Percentiles rank a stretch among this genome's conserved stretches.
Conservation (phyloP, 257 asterid genomes). For the Catharanthus roseus region DNA sequence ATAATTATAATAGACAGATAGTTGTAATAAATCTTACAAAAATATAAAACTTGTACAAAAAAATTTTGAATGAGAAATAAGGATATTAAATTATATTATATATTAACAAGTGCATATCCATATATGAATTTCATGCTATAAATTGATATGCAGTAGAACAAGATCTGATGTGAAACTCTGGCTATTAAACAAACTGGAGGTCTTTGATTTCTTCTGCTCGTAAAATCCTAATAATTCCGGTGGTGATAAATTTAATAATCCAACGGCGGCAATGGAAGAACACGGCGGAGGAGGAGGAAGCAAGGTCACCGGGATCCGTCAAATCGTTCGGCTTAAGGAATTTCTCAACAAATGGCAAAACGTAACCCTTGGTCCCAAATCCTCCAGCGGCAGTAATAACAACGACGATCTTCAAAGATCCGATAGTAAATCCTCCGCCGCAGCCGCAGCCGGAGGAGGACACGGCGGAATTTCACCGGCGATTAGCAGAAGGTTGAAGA, state of each 20-base stretch:
- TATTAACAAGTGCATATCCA: neutral
- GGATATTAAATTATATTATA: neutral
- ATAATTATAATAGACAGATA: too few species aligned
- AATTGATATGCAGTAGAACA: slow-evolving; percentile 29
- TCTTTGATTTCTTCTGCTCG: slow-evolving; percentile 9
- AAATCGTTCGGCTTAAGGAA: slow-evolving; percentile 68
- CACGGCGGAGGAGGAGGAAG: slow-evolving; percentile 36
- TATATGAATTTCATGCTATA: too few species aligned
- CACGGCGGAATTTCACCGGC: slow-evolving; percentile 37
- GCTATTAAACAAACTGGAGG: slow-evolving; percentile 17
- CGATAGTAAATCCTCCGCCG: neutral
- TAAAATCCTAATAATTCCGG: slow-evolving; percentile 18
- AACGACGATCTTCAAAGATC: slow-evolving; percentile 11
- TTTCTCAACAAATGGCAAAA: slow-evolving; percentile 65
- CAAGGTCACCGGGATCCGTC: slow-evolving; percentile 61
- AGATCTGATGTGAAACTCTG: slow-evolving; percentile 39
- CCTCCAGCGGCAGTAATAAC: neutral
- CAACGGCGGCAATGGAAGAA: slow-evolving; percentile 42
- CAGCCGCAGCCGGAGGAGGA: neutral
- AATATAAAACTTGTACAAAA: too few species aligned
- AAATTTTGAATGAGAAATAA: too few species aligned
- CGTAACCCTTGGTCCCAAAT: slow-evolving; percentile 40
- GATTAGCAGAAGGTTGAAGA: slow-evolving; percentile 26
- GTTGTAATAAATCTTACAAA: too few species aligned
- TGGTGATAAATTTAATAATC: neutral